phyloP scores from a whole-genome alignment of 1,139 yeast genomes.

The Ogataea hybrid region DNA sequence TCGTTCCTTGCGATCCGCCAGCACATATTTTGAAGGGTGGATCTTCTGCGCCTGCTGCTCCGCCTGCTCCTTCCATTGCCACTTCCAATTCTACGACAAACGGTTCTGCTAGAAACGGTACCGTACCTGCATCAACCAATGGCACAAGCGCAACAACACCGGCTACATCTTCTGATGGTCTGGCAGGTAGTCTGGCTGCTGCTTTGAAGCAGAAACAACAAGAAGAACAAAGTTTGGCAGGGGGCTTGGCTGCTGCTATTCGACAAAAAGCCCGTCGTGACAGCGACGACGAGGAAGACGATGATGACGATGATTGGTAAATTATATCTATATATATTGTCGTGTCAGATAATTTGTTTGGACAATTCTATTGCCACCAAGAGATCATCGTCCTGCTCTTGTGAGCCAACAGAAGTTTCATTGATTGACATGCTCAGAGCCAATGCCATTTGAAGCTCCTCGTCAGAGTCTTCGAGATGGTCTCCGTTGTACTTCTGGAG shows the following conservation, averaged over 20 bases:
- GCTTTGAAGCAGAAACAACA: slow-evolving; percentile 68
- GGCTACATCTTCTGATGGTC: slow-evolving; percentile 25
- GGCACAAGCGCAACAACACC: slow-evolving; percentile 11
- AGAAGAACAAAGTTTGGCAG: slow-evolving; percentile 68
- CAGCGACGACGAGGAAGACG: slow-evolving; percentile 71
- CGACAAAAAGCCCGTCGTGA: slow-evolving; percentile 81
- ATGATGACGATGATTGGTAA: slow-evolving; percentile 59
- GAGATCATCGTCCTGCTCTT: slow-evolving; percentile 36
- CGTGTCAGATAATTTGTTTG: not conserved
- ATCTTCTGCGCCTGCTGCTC: slow-evolving; percentile 3
- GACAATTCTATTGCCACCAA: slow-evolving; percentile 22
- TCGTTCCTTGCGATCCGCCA: slow-evolving; percentile 60
- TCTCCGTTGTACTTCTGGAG: slow-evolving; percentile 48
- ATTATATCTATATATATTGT: not conserved
- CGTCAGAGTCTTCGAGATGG: slow-evolving; percentile 39
- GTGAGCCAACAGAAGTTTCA: slow-evolving; percentile 8
- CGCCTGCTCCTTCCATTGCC: slow-evolving; percentile 15
- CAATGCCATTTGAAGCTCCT: slow-evolving; percentile 49
- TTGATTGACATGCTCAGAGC: slow-evolving; percentile 47
- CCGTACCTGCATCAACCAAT: slow-evolving; percentile 12
- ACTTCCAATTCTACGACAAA: not conserved
- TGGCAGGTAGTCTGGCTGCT: slow-evolving; percentile 72
- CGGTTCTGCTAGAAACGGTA: slow-evolving; percentile 12
- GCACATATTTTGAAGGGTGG: slow-evolving; percentile 27
- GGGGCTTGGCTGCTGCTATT: slow-evolving; percentile 87